phyloP scores from a whole-genome alignment of 1,284 basidiomycete species.

The Cryptococcus hybrid region DNA sequence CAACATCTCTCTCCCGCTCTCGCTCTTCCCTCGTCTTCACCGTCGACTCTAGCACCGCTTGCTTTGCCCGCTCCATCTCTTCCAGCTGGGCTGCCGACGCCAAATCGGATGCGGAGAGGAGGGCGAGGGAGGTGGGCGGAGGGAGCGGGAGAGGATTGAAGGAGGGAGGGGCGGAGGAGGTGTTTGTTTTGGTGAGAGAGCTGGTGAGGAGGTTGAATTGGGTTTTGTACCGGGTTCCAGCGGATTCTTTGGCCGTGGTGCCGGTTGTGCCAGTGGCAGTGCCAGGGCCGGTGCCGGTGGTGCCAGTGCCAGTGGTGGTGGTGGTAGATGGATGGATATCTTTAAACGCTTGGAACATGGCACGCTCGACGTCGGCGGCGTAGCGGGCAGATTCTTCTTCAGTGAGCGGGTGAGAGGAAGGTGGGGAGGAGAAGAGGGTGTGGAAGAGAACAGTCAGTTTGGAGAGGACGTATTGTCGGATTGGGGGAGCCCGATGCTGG shows the following conservation, averaged over 20 bases:
- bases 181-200: constrained; percentile 26
- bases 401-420: too few species aligned
- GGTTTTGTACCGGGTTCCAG: constrained; percentile 43
- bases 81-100: constrained; percentile 36
- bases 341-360: constrained; percentile 33
- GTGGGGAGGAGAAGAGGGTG: constrained; percentile 16
- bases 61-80: constrained; percentile 30
- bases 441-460: constrained; percentile 23
- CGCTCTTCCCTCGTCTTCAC: constrained; percentile 8
- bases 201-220: constrained; percentile 19
- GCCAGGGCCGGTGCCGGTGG: too few species aligned
- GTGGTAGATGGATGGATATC: constrained; percentile 11
- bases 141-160: background rate
- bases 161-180: constrained; percentile 25
- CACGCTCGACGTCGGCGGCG: constrained; percentile 30
- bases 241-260: constrained; percentile 38
- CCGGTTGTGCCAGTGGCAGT: too few species aligned
- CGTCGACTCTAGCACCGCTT: constrained; percentile 32
- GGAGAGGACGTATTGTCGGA: constrained; percentile 34
- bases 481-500: too few species aligned
- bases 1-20: too few species aligned
- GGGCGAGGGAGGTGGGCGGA: constrained; percentile 32
- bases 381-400: background rate
- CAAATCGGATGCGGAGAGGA: constrained; percentile 26
- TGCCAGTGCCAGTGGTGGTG: too few species aligned